These are phyloP conservation scores for Apiospora marii DNA, from an alignment of 2,329 filamentous ascomycete genomes.

Conservation along the genomic window DNA sequence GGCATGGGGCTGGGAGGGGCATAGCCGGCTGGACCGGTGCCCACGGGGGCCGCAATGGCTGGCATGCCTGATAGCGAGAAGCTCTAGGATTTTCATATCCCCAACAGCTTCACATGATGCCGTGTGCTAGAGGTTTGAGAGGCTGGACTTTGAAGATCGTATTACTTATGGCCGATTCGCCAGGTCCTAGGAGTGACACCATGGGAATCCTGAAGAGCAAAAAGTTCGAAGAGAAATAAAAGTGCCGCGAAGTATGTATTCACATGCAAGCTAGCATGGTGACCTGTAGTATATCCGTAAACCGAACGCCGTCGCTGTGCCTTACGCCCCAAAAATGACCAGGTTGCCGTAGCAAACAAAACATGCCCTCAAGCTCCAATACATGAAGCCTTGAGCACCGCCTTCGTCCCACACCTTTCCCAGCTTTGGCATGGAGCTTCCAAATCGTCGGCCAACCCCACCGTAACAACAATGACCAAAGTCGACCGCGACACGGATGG, in stretches of 20 bases:
- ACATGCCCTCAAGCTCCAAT: not conserved
- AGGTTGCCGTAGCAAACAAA: not conserved
- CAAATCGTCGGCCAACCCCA: not conserved
- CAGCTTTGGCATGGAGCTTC: not conserved
- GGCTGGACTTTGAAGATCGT: not conserved
- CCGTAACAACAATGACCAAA: not conserved
- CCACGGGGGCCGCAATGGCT: not conserved
- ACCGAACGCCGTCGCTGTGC: conserved; percentile 17
- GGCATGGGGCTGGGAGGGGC: not conserved
- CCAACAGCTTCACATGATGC: not conserved
- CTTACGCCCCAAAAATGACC: not conserved
- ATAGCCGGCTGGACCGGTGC: not conserved
- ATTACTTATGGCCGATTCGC: not conserved
- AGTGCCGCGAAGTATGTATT: not conserved
- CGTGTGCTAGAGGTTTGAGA: no score
- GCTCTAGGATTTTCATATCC: not conserved
- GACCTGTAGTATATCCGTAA: conserved; percentile 15
- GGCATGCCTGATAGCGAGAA: not conserved
- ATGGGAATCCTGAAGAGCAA: not conserved
- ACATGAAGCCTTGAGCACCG: not conserved
- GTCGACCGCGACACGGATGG: not conserved
- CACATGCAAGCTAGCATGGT: conserved; percentile 13
- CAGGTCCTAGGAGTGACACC: not conserved
- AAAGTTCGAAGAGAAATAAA: not conserved
- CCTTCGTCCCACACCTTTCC: not conserved